Evolutionary conservation across 2,329 filamentous ascomycete species (phyloP).

Genomic region (Colletotrichum sublineola): DNA sequence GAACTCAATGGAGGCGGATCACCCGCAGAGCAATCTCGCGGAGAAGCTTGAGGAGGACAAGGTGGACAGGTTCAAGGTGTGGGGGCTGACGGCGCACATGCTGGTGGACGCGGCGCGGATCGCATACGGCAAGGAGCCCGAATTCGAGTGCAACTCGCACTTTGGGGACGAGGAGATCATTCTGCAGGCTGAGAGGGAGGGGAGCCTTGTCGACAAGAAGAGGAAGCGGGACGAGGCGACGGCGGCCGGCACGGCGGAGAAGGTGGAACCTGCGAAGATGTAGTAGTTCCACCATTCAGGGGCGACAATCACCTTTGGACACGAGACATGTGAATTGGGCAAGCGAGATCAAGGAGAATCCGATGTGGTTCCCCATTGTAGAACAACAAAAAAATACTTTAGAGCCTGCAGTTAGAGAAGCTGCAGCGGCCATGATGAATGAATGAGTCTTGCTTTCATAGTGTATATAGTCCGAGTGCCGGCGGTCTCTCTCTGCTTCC

Average conservation of each 20-base stretch:
- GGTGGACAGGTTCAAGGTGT: conserved; percentile 80
- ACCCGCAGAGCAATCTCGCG: conserved; percentile 59
- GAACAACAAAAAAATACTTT: conserved; percentile 1
- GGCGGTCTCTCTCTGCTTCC: background rate
- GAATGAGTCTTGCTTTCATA: conserved; percentile 21
- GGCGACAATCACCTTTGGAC: background rate
- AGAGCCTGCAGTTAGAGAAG: conserved; percentile 30
- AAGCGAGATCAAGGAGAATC: background rate
- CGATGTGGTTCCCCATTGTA: background rate
- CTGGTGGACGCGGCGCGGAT: conserved; percentile 88
- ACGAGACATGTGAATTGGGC: background rate
- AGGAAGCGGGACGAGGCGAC: conserved; percentile 44
- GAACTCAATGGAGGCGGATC: conserved; percentile 46
- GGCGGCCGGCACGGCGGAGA: conserved; percentile 46
- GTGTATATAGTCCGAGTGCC: background rate
- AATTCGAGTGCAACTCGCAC: conserved; percentile 78
- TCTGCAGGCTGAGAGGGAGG: conserved; percentile 58
- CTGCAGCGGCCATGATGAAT: conserved; percentile 30
- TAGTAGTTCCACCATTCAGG: background rate
- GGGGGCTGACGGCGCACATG: conserved; percentile 94
- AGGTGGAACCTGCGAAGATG: conserved; percentile 42
- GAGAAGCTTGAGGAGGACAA: conserved; percentile 60
- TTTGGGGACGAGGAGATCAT: conserved; percentile 69
- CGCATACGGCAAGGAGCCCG: conserved; percentile 85
- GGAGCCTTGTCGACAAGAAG: conserved; percentile 62